Evolutionary conservation across 225 moss, liverwort and hornwort genomes (phyloP), one percentile per base, ranked within the genome.

Genomic region (Takakia lepidozioides): DNA sequence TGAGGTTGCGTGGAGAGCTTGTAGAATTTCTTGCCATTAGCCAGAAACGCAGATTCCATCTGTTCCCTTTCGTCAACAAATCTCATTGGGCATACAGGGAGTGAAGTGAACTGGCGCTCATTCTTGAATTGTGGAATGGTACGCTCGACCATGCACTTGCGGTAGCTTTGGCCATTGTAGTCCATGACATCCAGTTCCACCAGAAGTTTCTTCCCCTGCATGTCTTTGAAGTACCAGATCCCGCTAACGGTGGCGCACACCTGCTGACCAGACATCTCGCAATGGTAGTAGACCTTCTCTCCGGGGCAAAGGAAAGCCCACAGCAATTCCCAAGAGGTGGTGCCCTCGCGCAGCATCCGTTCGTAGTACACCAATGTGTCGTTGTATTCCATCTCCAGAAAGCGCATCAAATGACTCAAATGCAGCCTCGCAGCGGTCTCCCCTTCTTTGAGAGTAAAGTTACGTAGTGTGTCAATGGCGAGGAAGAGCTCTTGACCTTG

Each of bases 281-380:
- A 71, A 0, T 22, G 38, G 43, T 71, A 71, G 19, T 46, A 64
- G 3, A 71, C 71, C 60, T 48, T 65, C 41, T 46, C 38, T 1
- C 60, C 60, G 3, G 17, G 19, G 14, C 26, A 10, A 8, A 65
- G 29, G 42, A 68, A 55, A 2, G 67, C 55, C 67, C 67, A 61
- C 2, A 68, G 24, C 44, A 68, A 3, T 36, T 64, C 71, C 35
- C 51, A 65, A 5, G 71, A 27, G 27, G 48, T 51, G 17, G n/a
- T 29, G 16, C 41, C 51, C 32, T 60, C 60, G 10, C 38, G 17
- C 38, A 4, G 29, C 65, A 71, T 56, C 19, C 55, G 56, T 39
- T 51, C 34, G 19, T 55, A 38, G 28, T 56, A 43, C 4, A 38
- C 21, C 2, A 29, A 19, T 4, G 26, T 44, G n/a, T 65, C 55